These are phyloP conservation scores for Mycena citricolor DNA, from an alignment of 1,284 basidiomycete species.

Conservation along the genomic window DNA sequence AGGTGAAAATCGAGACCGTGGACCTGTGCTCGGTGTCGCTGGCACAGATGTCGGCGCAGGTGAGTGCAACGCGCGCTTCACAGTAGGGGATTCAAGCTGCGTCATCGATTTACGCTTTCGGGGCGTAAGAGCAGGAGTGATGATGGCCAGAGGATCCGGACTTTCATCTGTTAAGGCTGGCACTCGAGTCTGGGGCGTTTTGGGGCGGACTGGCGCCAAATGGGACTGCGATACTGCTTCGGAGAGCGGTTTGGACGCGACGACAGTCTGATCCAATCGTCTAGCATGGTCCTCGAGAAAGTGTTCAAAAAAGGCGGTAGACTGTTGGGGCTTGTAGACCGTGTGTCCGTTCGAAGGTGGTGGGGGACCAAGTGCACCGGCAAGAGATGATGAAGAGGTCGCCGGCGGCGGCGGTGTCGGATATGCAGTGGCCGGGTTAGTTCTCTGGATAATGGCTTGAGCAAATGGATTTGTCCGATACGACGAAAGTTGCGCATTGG, in stretches of 20 bases:
- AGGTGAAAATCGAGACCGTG: conserved; percentile 29
- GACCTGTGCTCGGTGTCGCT: conserved; percentile 23
- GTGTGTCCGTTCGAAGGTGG: conserved; percentile 26
- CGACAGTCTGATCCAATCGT: conserved; percentile 27
- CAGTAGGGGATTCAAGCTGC: conserved; percentile 47
- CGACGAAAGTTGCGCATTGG: conserved; percentile 37
- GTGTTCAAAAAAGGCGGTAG: conserved; percentile 58
- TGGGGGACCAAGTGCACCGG: conserved; percentile 63
- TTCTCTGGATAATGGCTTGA: conserved; percentile 61
- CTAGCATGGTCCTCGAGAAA: conserved; percentile 57
- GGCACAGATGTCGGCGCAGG: conserved; percentile 23
- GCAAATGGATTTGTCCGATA: conserved; percentile 57
- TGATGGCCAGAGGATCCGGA: conserved; percentile 52
- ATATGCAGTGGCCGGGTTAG: conserved; percentile 57
- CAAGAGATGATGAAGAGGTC: conserved; percentile 65
- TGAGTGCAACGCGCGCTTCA: conserved; percentile 48
- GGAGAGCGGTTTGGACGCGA: conserved; percentile 16
- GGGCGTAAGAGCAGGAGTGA: conserved; percentile 42
- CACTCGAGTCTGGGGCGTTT: conserved; percentile 11
- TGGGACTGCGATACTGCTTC: conserved; percentile 1
- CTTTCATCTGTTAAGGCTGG: conserved; percentile 29
- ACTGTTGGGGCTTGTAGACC: conserved; percentile 54
- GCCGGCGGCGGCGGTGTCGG: conserved; percentile 69
- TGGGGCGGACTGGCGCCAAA: conserved; percentile 7
- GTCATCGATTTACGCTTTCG: conserved; percentile 41